phyloP scores from a whole-genome alignment of 1,284 basidiomycete species.

The Cutaneotrichosporon arboriforme region DNA sequence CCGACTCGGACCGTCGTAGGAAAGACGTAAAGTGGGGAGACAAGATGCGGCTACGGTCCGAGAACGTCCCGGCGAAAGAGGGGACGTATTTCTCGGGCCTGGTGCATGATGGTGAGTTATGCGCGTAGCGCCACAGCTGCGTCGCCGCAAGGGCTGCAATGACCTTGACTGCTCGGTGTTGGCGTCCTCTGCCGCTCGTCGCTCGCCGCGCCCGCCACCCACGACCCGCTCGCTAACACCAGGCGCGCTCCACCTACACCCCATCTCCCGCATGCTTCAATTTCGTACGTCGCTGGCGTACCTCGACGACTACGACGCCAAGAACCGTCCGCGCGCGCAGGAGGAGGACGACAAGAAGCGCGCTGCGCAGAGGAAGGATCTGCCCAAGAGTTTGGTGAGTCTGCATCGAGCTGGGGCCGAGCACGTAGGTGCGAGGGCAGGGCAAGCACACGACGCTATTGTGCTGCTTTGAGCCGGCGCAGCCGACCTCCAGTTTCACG shows the following conservation, averaged over 20 bases:
- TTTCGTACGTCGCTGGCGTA: slow-evolving; percentile 43
- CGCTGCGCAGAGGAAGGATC: slow-evolving; percentile 16
- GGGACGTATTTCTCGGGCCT: slow-evolving; percentile 37
- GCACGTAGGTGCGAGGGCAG: no score
- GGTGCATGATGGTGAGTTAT: slow-evolving; percentile 38
- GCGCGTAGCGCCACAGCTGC: no score
- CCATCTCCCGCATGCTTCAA: slow-evolving; percentile 37
- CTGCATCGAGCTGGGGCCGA: no score
- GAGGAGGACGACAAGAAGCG: slow-evolving; percentile 33
- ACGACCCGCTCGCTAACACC: background rate
- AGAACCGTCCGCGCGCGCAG: slow-evolving; percentile 10
- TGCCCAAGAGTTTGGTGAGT: slow-evolving; percentile 13
- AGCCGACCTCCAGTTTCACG: no score
- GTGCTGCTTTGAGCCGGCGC: no score
- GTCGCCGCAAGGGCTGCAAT: no score
- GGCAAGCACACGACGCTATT: no score
- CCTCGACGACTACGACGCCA: slow-evolving; percentile 37
- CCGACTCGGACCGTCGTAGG: slow-evolving; percentile 21
- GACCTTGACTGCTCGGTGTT: no score
- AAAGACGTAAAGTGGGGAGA: slow-evolving; percentile 36
- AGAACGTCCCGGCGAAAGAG: slow-evolving; percentile 34
- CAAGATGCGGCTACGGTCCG: slow-evolving; percentile 42
- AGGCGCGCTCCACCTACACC: slow-evolving; percentile 46
- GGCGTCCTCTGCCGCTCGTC: no score
- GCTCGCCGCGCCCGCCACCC: background rate